These are phyloP conservation scores for Nannizzia gypsea DNA, from an alignment of 2,329 filamentous ascomycete species.

Conservation along the genomic window DNA sequence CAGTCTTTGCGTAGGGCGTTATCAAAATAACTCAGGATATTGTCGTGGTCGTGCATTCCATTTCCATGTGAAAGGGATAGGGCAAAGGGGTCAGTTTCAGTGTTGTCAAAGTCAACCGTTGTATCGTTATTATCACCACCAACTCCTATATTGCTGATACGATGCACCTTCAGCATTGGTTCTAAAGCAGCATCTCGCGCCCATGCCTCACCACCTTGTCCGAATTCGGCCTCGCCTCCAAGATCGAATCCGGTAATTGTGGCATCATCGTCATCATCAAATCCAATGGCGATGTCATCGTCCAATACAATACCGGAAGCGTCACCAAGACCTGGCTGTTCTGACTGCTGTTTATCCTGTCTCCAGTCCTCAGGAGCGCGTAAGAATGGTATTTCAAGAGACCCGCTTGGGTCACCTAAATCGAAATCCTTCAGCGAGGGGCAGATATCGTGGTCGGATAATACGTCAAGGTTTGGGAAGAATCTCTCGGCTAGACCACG, in stretches of 20 bases:
- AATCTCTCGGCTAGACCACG: constrained; percentile 62
- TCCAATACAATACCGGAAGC: constrained; percentile 75
- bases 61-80: constrained; percentile 66
- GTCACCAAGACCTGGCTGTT: constrained; percentile 45
- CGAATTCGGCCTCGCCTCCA: constrained; percentile 65
- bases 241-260: constrained; percentile 59
- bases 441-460: constrained; percentile 85
- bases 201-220: constrained; percentile 93
- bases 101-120: constrained; percentile 33
- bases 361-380: constrained; percentile 81
- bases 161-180: constrained; percentile 70
- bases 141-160: constrained; percentile 37
- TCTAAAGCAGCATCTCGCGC: constrained; percentile 78
- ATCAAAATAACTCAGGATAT: constrained; percentile 96
- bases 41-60: constrained; percentile 64
- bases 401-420: constrained; percentile 71
- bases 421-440: constrained; percentile 91
- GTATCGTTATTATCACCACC: constrained; percentile 44
- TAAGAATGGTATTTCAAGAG: constrained; percentile 81
- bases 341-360: constrained; percentile 48
- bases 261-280: constrained; percentile 65
- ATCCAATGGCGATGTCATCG: constrained; percentile 71
- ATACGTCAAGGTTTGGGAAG: constrained; percentile 63
- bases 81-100: constrained; percentile 57
- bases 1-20: constrained; percentile 94